These are phyloP conservation scores for Fusarium sp. DNA, from an alignment of 2,329 filamentous ascomycete genomes.

Conservation along the genomic window DNA sequence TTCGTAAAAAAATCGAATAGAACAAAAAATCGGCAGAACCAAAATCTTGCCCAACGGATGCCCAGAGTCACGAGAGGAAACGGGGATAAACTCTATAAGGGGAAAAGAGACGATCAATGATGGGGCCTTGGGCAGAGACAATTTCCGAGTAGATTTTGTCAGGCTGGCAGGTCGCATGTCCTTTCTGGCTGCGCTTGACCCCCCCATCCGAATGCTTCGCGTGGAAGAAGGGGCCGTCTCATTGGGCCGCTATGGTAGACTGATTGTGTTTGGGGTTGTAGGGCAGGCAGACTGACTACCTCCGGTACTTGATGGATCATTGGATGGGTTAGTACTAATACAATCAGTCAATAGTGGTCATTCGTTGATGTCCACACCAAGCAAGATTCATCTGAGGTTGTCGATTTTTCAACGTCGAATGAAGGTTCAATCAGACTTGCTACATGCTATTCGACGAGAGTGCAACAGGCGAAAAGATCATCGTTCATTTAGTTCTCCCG, in stretches of 20 bases:
- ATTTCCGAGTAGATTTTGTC: conserved; percentile 24
- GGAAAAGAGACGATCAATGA: conserved; percentile 12
- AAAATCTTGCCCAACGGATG: conserved; percentile 19
- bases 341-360: conserved; percentile 9
- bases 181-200: conserved; percentile 46
- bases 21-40: conserved; percentile 3
- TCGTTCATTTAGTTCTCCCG: conserved; percentile 39
- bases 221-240: conserved; percentile 40
- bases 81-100: conserved; percentile 11
- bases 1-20: conserved; percentile 15
- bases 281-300: conserved; percentile 36
- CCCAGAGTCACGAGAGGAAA: conserved; percentile 9
- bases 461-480: conserved; percentile 23
- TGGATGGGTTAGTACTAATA: conserved; percentile 25
- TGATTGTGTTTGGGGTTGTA: conserved; percentile 33
- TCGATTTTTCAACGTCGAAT: conserved; percentile 1
- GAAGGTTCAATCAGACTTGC: conserved; percentile 10
- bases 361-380: conserved; percentile 12
- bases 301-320: conserved; percentile 26
- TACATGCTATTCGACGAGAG: conserved; percentile 9
- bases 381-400: conserved; percentile 1
- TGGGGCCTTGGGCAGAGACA: conserved; percentile 39
- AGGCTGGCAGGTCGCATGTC: conserved; percentile 47
- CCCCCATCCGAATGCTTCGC: conserved; percentile 46
- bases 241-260: conserved; percentile 48